Evolutionary conservation across 2,329 filamentous ascomycete species (phyloP), one percentile per base, ranked within the genome.

Genomic region (Ophiostoma ulmi): DNA sequence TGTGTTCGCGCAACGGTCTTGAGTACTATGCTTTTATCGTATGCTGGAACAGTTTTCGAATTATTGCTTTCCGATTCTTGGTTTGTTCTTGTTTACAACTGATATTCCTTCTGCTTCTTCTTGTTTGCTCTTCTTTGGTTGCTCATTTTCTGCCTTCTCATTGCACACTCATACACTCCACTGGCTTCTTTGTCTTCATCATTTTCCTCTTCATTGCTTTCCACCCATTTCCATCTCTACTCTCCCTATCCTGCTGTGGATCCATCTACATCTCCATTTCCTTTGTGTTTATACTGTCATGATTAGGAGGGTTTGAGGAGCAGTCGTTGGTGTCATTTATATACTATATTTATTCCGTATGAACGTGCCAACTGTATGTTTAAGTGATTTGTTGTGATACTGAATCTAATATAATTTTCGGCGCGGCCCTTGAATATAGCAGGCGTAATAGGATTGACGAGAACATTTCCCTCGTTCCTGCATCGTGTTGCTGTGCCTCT

Each of bases 231-330:
- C 17, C 17, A 39, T 65, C 67, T 55, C 20, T 65, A 39, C 61
- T 65, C 31, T 65, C 36, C 17, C 31, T 65, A 65, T 22, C 61
- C 36, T 68, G 67, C 67, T 31, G 44, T 39, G n/a, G 44, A 39
- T 7, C 22, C 38, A 69, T 69, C 55, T 69, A 61, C 13, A 26
- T 44, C 39, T 48, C 41, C 41, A 67, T 70, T 70, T 75, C 74
- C 66, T 76, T 77, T 76, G 74, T 70, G 35, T 67, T 63, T 70
- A 69, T 70, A 11, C 11, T 44, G 39, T 67, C 35, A 68, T 67
- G 68, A 52, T 64, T 52, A 63, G 67, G 58, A 71, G 63, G 69
- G 22, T 20, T 22, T 22, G 36, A 8, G 58, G 17, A 8, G 35
- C 20, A 17, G 38, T 41, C 31, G 55, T 64, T 41, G 26, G 36